These are phyloP conservation scores for Blepharisma stoltei DNA, from an alignment of 73 alveolate genomes.

Conservation along the genomic window DNA sequence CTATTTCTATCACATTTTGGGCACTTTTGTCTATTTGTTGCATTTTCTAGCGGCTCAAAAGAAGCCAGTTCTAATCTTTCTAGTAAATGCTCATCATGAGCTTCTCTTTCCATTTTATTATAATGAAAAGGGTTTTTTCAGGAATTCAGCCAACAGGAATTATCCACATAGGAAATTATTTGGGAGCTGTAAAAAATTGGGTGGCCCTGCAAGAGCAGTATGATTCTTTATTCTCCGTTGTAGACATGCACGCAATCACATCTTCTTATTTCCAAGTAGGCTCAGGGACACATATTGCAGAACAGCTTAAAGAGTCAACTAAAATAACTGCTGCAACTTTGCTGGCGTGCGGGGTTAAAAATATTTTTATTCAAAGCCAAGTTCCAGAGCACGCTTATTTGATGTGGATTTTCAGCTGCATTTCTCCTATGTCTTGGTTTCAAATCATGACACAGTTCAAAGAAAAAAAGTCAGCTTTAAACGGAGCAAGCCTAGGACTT, in stretches of 20 bases:
- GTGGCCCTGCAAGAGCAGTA: slow-evolving; percentile 54
- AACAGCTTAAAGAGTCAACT: slow-evolving; percentile 47
- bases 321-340: slow-evolving; percentile 73
- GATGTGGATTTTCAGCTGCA: slow-evolving; percentile 73
- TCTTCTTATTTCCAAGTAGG: slow-evolving; percentile 32
- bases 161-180: slow-evolving; percentile 81
- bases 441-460: slow-evolving; percentile 83
- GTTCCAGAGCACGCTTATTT: slow-evolving; percentile 77
- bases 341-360: slow-evolving; percentile 78
- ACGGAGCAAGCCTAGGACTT: slow-evolving; percentile 56
- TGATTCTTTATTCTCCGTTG: slow-evolving; percentile 67
- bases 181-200: slow-evolving; percentile 90
- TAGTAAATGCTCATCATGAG: not conserved
- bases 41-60: slow-evolving; percentile 28
- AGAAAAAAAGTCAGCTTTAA: slow-evolving; percentile 62
- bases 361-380: slow-evolving; percentile 74
- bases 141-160: slow-evolving; percentile 92
- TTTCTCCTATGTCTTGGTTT: slow-evolving; percentile 86
- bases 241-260: slow-evolving; percentile 82
- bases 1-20: slow-evolving; percentile 31
- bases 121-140: slow-evolving; percentile 50
- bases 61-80: slow-evolving; percentile 31
- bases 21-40: slow-evolving; percentile 26
- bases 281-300: not conserved
- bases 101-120: too few species aligned